Evolutionary conservation across 345 rosid species (phyloP).

Genomic region (Cardamine resedifolia): DNA sequence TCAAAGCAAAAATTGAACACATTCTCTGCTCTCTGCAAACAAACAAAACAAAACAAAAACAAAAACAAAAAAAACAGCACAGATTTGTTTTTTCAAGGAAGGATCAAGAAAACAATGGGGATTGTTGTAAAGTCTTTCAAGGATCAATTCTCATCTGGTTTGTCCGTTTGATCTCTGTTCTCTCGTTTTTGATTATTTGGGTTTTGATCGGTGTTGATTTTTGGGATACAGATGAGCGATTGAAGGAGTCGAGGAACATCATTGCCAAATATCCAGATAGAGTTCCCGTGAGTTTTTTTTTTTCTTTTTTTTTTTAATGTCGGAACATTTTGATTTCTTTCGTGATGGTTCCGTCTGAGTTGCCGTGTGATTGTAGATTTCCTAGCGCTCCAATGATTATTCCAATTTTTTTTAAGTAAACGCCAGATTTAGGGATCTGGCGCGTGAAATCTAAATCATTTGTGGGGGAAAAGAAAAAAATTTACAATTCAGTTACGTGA

Average conservation of each 20-base stretch:
- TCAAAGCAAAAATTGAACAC: constrained; percentile 28
- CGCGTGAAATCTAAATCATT: not conserved
- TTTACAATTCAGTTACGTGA: not conserved
- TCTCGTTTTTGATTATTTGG: not conserved
- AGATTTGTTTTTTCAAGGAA: constrained; percentile 1
- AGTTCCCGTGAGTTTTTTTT: constrained; percentile 63
- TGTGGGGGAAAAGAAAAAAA: not conserved
- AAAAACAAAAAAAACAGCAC: not conserved
- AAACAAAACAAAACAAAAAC: not conserved
- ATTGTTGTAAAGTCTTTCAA: constrained; percentile 39
- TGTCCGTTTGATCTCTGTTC: not conserved
- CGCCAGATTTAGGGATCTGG: not conserved
- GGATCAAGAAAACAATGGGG: constrained; percentile 25
- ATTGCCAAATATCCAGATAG: constrained; percentile 61
- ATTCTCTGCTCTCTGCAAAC: not conserved
- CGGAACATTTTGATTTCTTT: not conserved
- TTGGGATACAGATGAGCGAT: constrained; percentile 46
- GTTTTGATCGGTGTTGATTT: not conserved
- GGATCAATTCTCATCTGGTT: constrained; percentile 40
- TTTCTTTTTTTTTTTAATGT: not conserved
- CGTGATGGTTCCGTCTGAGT: constrained; percentile 1
- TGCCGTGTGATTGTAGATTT: constrained; percentile 22
- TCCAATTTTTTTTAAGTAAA: not conserved
- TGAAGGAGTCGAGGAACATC: constrained; percentile 59
- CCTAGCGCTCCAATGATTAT: not conserved